Percentiles rank a stretch among this genome's conserved stretches.
phyloP scores from a whole-genome alignment of 495 filamentous ascomycete species.

The Daldinia loculata region DNA sequence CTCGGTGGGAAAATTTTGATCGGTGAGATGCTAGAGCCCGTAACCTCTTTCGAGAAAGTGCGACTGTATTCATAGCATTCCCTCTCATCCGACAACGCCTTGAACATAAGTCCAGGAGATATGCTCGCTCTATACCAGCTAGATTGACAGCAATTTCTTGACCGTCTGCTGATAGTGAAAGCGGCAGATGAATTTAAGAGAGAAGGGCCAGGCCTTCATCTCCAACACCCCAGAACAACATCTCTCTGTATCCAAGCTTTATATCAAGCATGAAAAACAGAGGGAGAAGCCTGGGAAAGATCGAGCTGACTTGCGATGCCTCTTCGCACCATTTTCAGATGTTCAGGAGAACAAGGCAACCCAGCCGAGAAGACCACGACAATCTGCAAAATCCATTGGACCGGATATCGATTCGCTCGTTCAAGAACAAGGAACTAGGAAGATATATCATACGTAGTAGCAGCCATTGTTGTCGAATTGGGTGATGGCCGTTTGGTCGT shows the following conservation, averaged over 20 bases:
- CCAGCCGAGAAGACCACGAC: slow-evolving; percentile 83
- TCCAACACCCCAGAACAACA: slow-evolving; percentile 76
- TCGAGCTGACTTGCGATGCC: slow-evolving; percentile 77
- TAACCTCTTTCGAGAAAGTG: slow-evolving; percentile 6
- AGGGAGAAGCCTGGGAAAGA: slow-evolving; percentile 70
- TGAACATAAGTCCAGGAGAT: slow-evolving; percentile 67
- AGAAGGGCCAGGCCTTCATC: slow-evolving; percentile 76
- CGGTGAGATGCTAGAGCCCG: slow-evolving; percentile 64
- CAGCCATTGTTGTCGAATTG: slow-evolving; percentile 63
- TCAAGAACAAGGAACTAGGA: slow-evolving; percentile 51
- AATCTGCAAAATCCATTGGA: slow-evolving; percentile 65
- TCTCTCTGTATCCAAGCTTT: slow-evolving; percentile 60
- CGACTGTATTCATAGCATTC: slow-evolving; percentile 32
- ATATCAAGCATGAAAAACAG: slow-evolving; percentile 57
- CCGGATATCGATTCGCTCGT: slow-evolving; percentile 63
- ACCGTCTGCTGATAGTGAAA: slow-evolving; percentile 41
- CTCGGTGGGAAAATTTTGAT: slow-evolving; percentile 84
- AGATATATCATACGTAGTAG: slow-evolving; percentile 70
- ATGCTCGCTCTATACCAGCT: slow-evolving; percentile 51
- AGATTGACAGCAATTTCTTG: slow-evolving; percentile 22
- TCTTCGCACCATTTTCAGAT: slow-evolving; percentile 43
- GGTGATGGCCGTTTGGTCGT: slow-evolving; percentile 42
- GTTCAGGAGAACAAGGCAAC: slow-evolving; percentile 52
- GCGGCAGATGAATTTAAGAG: slow-evolving; percentile 84
- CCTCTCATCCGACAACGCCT: slow-evolving; percentile 85